Conservation (phyloP, 2,329 filamentous ascomycete genomes). For the Hypoxylon sp. region DNA sequence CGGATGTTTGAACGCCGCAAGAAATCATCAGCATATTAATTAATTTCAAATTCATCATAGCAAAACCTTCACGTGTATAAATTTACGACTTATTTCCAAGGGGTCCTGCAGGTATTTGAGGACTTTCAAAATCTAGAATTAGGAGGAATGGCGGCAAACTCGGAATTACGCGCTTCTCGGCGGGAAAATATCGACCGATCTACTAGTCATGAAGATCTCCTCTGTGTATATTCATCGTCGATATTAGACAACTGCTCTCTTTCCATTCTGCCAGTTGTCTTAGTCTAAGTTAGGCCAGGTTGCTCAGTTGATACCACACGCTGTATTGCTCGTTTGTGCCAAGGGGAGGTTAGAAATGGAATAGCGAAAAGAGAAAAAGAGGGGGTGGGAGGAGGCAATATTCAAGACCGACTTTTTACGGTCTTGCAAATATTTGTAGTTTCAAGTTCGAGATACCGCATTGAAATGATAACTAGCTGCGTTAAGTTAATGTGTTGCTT, state of each 20-base stretch:
- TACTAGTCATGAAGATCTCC: conserved; percentile 28
- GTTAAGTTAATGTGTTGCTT: conserved; percentile 2
- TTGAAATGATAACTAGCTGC: conserved; percentile 25
- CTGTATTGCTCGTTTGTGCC: conserved; percentile 23
- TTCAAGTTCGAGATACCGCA: conserved; percentile 22
- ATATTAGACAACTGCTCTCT: conserved; percentile 12
- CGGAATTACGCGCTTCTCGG: conserved; percentile 12
- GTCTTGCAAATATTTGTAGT: conserved; percentile 23
- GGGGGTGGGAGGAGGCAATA: neutral
- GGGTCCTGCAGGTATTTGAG: conserved; percentile 19
- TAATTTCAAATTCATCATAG: conserved; percentile 10
- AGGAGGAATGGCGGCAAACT: conserved; percentile 29
- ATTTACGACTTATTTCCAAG: conserved; percentile 22
- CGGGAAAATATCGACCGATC: conserved; percentile 13
- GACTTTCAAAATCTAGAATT: conserved; percentile 28
- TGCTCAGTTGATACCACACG: conserved; percentile 35
- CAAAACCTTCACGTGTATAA: conserved; percentile 44
- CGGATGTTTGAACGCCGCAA: conserved; percentile 67
- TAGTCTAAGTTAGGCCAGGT: conserved; percentile 2
- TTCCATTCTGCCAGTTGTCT: conserved; percentile 16
- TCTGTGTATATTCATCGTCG: conserved; percentile 25
- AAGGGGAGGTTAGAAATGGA: conserved; percentile 16
- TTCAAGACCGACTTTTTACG: conserved; percentile 7
- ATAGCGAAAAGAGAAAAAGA: conserved; percentile 1
- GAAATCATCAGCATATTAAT: conserved; percentile 59